phyloP scores from a whole-genome alignment of 2,329 filamentous ascomycete genomes.

The Colletotrichum chlorophyti region DNA sequence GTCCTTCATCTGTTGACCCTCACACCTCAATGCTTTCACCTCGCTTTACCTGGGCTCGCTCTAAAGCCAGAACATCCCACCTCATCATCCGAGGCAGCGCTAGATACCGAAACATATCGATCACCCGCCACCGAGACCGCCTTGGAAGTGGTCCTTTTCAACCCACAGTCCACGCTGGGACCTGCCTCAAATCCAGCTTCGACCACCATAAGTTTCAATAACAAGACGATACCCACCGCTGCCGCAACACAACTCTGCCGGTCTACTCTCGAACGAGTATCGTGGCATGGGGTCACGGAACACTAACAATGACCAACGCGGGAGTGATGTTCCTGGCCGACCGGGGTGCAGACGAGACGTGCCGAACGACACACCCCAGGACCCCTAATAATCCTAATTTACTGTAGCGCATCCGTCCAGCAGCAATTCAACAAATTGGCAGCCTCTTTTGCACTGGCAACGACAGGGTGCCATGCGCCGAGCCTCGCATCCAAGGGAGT shows the following conservation, averaged over 20 bases:
- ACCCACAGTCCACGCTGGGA: too few species aligned
- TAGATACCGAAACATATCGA: too few species aligned
- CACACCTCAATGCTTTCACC: not conserved
- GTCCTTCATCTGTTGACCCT: not conserved
- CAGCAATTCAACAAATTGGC: conserved; percentile 15
- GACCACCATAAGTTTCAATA: not conserved
- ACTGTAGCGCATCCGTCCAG: not conserved
- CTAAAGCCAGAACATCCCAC: too few species aligned
- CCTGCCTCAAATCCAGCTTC: too few species aligned
- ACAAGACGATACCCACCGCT: conserved; percentile 10
- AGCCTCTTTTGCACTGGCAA: not conserved
- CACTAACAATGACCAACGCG: conserved; percentile 23
- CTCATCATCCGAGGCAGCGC: too few species aligned
- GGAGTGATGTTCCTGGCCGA: conserved; percentile 26
- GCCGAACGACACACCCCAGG: conserved; percentile 21
- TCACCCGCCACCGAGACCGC: too few species aligned
- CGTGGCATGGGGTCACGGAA: conserved; percentile 22
- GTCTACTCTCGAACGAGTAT: conserved; percentile 25
- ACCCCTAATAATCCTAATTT: conserved; percentile 26
- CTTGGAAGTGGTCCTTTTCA: too few species aligned
- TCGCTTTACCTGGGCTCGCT: not conserved
- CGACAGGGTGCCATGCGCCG: conserved; percentile 7
- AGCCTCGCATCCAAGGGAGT: conserved; percentile 17
- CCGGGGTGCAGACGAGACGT: conserved; percentile 22
- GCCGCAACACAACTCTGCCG: conserved; percentile 8